Evolutionary conservation across 768 basidiomycete species (phyloP).

Genomic region (Termitomyces eurrhizus): DNA sequence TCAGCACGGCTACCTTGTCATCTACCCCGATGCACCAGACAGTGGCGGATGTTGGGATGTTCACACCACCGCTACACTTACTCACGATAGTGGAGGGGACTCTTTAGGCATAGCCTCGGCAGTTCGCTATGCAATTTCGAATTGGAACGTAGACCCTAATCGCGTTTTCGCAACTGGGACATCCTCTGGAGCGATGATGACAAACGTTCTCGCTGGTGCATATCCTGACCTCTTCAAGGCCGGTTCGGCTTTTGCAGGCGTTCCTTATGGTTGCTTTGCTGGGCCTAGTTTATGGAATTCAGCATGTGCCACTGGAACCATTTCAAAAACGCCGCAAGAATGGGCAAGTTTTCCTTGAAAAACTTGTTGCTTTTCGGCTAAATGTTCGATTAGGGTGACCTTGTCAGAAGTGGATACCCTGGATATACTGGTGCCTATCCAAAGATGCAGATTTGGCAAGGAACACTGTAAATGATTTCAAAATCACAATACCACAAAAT

Average conservation of each 20-base stretch:
- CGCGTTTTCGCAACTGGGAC: conserved; percentile 50
- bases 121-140: conserved; percentile 44
- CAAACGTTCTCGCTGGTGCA: conserved; percentile 48
- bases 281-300: conserved; percentile 45
- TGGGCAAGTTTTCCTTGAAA: conserved; percentile 31
- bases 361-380: background rate
- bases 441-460: conserved; percentile 53
- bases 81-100: conserved; percentile 53
- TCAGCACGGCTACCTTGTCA: conserved; percentile 44
- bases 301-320: conserved; percentile 39
- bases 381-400: conserved; percentile 32
- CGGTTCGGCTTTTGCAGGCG: conserved; percentile 46
- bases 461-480: conserved; percentile 29
- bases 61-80: conserved; percentile 44
- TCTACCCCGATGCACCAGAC: conserved; percentile 43
- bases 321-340: conserved; percentile 40
- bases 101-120: conserved; percentile 46
- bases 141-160: conserved; percentile 41
- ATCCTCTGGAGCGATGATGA: conserved; percentile 60
- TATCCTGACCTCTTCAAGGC: conserved; percentile 54
- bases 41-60: conserved; percentile 53
- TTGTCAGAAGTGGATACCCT: conserved; percentile 43
- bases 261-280: conserved; percentile 52
- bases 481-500: background rate
- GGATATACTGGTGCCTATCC: conserved; percentile 49